phyloP scores from a whole-genome alignment of 352 stramenopile genomes.

The Globisporangium echinulatum region DNA sequence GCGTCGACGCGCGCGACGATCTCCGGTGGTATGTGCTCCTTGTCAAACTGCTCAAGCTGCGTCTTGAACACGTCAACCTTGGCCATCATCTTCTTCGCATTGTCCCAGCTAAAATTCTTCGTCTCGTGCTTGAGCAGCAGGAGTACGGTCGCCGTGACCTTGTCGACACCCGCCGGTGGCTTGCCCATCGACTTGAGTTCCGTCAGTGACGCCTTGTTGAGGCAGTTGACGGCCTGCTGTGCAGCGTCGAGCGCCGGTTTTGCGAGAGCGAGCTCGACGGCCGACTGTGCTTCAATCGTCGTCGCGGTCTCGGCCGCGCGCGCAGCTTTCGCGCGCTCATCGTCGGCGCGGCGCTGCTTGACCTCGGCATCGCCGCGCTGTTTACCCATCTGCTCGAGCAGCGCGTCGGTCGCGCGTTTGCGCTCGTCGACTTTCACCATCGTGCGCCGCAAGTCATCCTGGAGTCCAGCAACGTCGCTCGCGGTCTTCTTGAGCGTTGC shows the following conservation, averaged over 20 bases:
- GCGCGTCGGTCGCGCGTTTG: slow-evolving; percentile 79
- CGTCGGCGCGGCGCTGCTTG: slow-evolving; percentile 76
- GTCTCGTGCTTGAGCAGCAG: slow-evolving; percentile 93
- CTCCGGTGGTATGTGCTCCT: slow-evolving; percentile 88
- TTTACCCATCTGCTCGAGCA: slow-evolving; percentile 88
- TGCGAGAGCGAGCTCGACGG: slow-evolving; percentile 63
- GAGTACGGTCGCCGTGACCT: slow-evolving; percentile 85
- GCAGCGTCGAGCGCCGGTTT: slow-evolving; percentile 81
- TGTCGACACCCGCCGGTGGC: slow-evolving; percentile 80
- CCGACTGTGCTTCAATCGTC: slow-evolving; percentile 63
- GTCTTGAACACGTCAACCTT: slow-evolving; percentile 92
- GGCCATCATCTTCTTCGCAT: slow-evolving; percentile 95
- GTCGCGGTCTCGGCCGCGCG: slow-evolving; percentile 60
- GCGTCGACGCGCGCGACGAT: slow-evolving; percentile 82
- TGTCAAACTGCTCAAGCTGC: slow-evolving; percentile 86
- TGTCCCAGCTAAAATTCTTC: slow-evolving; percentile 93
- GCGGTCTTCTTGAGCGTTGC: slow-evolving; percentile 81
- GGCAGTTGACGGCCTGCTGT: slow-evolving; percentile 83
- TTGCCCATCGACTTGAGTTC: slow-evolving; percentile 89
- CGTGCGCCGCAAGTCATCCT: slow-evolving; percentile 81
- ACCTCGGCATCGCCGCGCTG: slow-evolving; percentile 86
- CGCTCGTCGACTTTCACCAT: slow-evolving; percentile 90
- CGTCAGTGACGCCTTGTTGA: slow-evolving; percentile 86
- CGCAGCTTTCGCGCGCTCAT: slow-evolving; percentile 70
- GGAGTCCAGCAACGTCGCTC: slow-evolving; percentile 65